Conservation (phyloP, 169 alveolate species). For the Babesia ovis region DNA sequence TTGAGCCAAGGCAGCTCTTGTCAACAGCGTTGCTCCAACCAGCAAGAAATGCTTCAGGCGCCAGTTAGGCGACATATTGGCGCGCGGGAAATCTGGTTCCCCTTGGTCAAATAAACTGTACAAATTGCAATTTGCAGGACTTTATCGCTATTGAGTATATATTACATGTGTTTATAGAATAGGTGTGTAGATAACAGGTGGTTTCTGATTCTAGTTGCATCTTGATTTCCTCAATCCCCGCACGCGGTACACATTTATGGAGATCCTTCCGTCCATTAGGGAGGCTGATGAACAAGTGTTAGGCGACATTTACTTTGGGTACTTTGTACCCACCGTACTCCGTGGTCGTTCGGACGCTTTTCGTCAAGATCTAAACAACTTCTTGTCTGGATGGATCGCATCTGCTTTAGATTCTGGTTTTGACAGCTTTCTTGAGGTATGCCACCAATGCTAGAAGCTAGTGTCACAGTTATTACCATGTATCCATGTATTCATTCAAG, state of each 20-base stretch:
- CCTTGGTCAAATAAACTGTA: too few species aligned
- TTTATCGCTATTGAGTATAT: too few species aligned
- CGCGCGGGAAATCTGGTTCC: slow-evolving; percentile 24
- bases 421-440: slow-evolving; percentile 17
- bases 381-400: slow-evolving; percentile 32
- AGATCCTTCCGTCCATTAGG: slow-evolving; percentile 17
- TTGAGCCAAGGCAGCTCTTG: neutral
- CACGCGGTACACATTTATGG: slow-evolving; percentile 30
- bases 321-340: slow-evolving; percentile 62
- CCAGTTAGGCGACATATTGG: slow-evolving; percentile 17
- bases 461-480: too few species aligned
- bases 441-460: too few species aligned
- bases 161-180: too few species aligned
- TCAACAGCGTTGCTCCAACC: neutral
- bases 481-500: too few species aligned
- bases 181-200: too few species aligned
- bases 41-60: slow-evolving; percentile 9
- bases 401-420: neutral
- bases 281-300: slow-evolving; percentile 4
- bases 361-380: slow-evolving; percentile 5
- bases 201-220: neutral
- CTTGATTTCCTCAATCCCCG: neutral
- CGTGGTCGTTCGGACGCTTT: slow-evolving; percentile 60
- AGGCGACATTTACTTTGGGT: slow-evolving; percentile 61
- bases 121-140: too few species aligned